These are phyloP conservation scores for Zymoseptoria tritici DNA, from an alignment of 2,329 filamentous ascomycete species.

Conservation along the genomic window DNA sequence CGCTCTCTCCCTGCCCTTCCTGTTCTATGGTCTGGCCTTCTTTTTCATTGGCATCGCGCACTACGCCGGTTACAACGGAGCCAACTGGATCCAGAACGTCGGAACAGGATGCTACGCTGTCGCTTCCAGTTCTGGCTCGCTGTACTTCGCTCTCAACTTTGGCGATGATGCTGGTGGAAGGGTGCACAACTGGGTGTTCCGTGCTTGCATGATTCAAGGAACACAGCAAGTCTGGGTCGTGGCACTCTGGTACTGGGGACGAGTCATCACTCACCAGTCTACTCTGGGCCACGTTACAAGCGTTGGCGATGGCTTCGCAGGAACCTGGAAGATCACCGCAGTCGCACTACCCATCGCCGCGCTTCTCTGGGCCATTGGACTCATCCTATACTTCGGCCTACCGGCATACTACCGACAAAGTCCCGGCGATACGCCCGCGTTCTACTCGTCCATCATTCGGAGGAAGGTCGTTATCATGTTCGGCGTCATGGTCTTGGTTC, in stretches of 20 bases:
- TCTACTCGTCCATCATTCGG: constrained; percentile 53
- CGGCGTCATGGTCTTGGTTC: constrained; percentile 54
- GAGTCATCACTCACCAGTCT: constrained; percentile 40
- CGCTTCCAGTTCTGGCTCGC: constrained; percentile 53
- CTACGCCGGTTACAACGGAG: constrained; percentile 34
- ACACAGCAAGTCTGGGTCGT: constrained; percentile 58
- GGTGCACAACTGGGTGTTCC: constrained; percentile 55
- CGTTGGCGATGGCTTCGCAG: constrained; percentile 3
- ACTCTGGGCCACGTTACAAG: constrained; percentile 35
- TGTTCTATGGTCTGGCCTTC: constrained; percentile 55
- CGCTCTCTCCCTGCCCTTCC: constrained; percentile 51
- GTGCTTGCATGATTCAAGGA: constrained; percentile 57
- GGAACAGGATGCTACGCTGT: constrained; percentile 54
- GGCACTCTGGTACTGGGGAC: constrained; percentile 61
- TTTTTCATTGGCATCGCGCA: constrained; percentile 53
- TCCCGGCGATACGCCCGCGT: constrained; percentile 55
- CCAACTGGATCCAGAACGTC: constrained; percentile 51
- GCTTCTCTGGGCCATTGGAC: constrained; percentile 47
- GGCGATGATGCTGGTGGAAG: constrained; percentile 46
- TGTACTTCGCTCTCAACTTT: constrained; percentile 59
- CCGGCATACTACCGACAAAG: constrained; percentile 57
- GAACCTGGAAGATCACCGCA: constrained; percentile 30
- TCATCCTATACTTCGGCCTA: constrained; percentile 51
- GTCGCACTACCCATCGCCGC: constrained; percentile 51
- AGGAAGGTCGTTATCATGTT: constrained; percentile 61